These are phyloP conservation scores for Mycena pura DNA, from an alignment of 768 basidiomycete species.

Conservation along the genomic window DNA sequence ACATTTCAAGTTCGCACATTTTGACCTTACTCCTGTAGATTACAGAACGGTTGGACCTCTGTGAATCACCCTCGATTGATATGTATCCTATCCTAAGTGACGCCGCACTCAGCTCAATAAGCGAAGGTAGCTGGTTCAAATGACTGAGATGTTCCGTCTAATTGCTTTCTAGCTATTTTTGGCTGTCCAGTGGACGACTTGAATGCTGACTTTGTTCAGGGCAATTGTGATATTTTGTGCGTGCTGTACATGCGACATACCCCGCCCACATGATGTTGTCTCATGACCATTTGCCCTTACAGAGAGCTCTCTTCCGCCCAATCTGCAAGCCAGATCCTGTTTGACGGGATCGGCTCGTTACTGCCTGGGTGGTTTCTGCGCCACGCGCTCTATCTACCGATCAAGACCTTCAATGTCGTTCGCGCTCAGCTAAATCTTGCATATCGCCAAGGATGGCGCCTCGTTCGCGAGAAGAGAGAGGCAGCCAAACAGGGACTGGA, in stretches of 20 bases:
- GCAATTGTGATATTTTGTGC: no score
- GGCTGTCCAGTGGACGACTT: not conserved
- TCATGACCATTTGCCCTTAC: no score
- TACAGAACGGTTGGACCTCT: not conserved
- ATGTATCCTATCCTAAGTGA: not conserved
- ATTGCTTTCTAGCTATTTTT: not conserved
- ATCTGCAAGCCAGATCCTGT: constrained; percentile 1
- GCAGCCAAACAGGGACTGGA: not conserved
- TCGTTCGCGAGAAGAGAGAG: not conserved
- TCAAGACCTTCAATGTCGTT: not conserved
- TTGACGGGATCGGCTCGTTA: not conserved
- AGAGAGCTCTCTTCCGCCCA: not conserved
- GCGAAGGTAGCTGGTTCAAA: not conserved
- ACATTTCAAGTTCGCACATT: no score
- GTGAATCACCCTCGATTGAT: not conserved
- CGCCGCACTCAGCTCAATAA: not conserved
- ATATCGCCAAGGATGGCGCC: not conserved
- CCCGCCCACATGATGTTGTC: no score
- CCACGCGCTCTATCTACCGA: constrained; percentile 4
- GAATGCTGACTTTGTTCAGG: not conserved
- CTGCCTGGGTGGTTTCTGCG: not conserved
- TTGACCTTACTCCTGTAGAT: not conserved
- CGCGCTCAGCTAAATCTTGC: not conserved
- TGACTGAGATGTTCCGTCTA: no score
- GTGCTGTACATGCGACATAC: no score